These are phyloP conservation scores for Moringa oleifera DNA, from an alignment of 345 rosid species.

Conservation along the genomic window DNA sequence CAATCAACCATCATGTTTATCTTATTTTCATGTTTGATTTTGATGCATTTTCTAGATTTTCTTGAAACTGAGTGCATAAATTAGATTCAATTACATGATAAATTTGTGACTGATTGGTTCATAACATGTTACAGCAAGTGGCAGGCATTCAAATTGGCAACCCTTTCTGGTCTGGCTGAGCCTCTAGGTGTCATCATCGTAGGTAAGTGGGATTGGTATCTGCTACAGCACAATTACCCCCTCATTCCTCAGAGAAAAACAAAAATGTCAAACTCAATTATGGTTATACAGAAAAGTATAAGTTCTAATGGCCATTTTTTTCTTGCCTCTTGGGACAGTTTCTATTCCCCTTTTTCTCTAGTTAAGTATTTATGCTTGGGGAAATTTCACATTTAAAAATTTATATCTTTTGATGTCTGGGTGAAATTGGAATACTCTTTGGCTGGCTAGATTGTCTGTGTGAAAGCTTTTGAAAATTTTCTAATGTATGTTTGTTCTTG, in stretches of 20 bases:
- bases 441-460: conserved; percentile 5
- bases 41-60: neutral
- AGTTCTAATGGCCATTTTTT: no score
- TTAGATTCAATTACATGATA: neutral
- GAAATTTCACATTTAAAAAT: no score
- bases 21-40: no score
- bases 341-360: no score
- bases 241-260: neutral
- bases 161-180: conserved; percentile 95
- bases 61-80: neutral
- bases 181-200: conserved; percentile 94
- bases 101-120: conserved; percentile 11
- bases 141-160: conserved; percentile 96
- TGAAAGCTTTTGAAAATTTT: neutral
- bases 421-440: neutral
- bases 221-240: neutral
- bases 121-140: conserved; percentile 69
- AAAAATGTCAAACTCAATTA: no score
- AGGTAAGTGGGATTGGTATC: conserved; percentile 40
- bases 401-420: neutral
- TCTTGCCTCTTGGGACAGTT: no score
- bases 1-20: conserved; percentile 12
- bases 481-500: conserved; percentile 14
- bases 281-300: no score
- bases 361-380: no score